These are phyloP conservation scores for Aspergillus spinulosporus DNA, from an alignment of 2,329 filamentous ascomycete species.

Conservation along the genomic window DNA sequence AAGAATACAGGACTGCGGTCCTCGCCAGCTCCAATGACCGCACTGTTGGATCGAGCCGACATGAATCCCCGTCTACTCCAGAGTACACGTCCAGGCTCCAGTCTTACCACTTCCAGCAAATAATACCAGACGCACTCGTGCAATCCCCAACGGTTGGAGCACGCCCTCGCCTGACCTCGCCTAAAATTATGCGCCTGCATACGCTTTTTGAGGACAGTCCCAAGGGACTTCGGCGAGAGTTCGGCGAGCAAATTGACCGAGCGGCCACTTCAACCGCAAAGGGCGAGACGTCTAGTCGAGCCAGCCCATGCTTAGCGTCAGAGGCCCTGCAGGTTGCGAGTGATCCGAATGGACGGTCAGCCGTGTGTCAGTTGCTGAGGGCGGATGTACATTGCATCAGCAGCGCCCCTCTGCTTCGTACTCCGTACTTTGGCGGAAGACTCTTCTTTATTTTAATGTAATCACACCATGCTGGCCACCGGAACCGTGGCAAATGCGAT, in stretches of 20 bases:
- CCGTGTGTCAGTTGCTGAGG: background rate
- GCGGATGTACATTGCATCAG: background rate
- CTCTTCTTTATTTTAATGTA: slow-evolving; percentile 12
- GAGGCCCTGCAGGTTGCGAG: slow-evolving; percentile 6
- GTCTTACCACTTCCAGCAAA: background rate
- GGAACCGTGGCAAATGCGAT: background rate
- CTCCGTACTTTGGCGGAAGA: background rate
- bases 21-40: slow-evolving; percentile 18
- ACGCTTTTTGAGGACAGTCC: background rate
- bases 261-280: background rate
- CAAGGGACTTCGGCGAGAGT: background rate
- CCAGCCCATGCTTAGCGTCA: slow-evolving; percentile 6
- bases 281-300: background rate
- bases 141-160: background rate
- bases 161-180: background rate
- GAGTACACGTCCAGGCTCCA: background rate
- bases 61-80: background rate
- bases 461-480: background rate
- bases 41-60: slow-evolving; percentile 22
- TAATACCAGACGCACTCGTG: background rate
- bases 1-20: background rate
- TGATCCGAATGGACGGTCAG: slow-evolving; percentile 10
- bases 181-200: background rate
- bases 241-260: background rate
- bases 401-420: slow-evolving; percentile 1